A percentile compares a stretch with the other conserved stretches of the same genome.
phyloP scores from a whole-genome alignment of 306 rosid species.

The Gynostemma pentaphyllum region DNA sequence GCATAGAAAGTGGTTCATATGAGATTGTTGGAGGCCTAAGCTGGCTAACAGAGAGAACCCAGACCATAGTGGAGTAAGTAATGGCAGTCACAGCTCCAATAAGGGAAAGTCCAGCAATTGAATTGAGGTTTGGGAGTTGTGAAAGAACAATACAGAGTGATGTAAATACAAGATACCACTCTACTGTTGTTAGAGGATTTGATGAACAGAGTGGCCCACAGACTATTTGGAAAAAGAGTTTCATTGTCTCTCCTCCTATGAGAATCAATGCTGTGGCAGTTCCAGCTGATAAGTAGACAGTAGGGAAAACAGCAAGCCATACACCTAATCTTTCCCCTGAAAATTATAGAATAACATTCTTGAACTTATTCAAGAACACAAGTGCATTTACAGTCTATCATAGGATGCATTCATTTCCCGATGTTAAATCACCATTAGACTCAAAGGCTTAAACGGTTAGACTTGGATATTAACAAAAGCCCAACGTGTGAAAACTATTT shows the following conservation, averaged over 20 bases:
- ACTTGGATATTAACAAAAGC: too few species aligned
- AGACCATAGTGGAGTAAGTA: constrained; percentile 92
- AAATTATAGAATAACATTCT: constrained; percentile 8
- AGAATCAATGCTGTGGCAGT: constrained; percentile 95
- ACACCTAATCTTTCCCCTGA: constrained; percentile 94
- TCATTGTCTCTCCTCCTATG: constrained; percentile 98
- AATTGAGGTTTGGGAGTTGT: constrained; percentile 97
- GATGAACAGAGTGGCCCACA: constrained; percentile 87
- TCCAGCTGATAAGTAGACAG: constrained; percentile 94
- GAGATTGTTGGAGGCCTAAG: constrained; percentile 73
- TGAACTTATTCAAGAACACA: too few species aligned
- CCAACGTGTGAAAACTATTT: too few species aligned
- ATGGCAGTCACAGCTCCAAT: constrained; percentile 97
- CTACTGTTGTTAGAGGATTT: constrained; percentile 86
- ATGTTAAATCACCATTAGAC: too few species aligned
- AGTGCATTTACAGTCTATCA: too few species aligned
- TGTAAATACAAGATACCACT: constrained; percentile 96
- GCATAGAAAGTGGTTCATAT: constrained; percentile 59
- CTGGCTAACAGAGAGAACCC: constrained; percentile 94
- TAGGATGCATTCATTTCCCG: too few species aligned
- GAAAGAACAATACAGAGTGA: constrained; percentile 85
- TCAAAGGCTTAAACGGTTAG: too few species aligned
- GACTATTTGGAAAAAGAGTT: constrained; percentile 85
- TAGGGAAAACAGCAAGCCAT: constrained; percentile 96
- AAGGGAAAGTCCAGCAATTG: constrained; percentile 92